Evolutionary conservation across 2,329 filamentous ascomycete species (phyloP).

Genomic region (Pseudogymnoascus sp.): DNA sequence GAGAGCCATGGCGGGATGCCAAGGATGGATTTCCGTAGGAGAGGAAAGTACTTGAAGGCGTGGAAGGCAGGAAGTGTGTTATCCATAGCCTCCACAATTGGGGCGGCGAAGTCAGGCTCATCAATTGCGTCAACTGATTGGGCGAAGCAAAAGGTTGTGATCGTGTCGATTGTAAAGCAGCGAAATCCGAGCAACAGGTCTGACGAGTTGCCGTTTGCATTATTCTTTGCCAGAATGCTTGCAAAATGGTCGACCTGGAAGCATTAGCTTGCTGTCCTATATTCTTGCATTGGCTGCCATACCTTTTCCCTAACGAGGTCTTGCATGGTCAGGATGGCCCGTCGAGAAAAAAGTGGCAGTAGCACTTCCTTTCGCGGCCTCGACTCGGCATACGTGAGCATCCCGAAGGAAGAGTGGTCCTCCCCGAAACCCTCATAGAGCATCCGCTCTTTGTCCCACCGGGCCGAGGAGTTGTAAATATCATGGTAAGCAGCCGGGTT

Average conservation of each 20-base stretch:
- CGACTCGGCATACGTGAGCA: constrained; percentile 30
- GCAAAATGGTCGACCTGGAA: constrained; percentile 23
- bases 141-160: constrained; percentile 33
- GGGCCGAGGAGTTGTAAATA: constrained; percentile 33
- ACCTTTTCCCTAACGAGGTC: constrained; percentile 29
- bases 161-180: constrained; percentile 29
- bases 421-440: constrained; percentile 33
- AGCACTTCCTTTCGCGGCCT: constrained; percentile 35
- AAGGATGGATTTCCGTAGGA: constrained; percentile 14
- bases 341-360: constrained; percentile 32
- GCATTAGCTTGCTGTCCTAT: background rate
- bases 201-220: constrained; percentile 14
- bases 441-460: constrained; percentile 33
- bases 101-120: constrained; percentile 31
- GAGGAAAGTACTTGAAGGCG: constrained; percentile 31
- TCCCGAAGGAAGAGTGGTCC: constrained; percentile 33
- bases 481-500: constrained; percentile 33
- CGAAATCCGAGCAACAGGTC: constrained; percentile 27
- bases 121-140: constrained; percentile 31
- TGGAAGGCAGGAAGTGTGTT: constrained; percentile 27
- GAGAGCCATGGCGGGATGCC: constrained; percentile 17
- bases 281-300: background rate
- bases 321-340: constrained; percentile 29
- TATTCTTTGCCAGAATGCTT: constrained; percentile 22
- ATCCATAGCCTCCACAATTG: constrained; percentile 33